Evolutionary conservation across 305 asterid genomes (phyloP), one percentile per base, ranked within the genome.

Genomic region (Fraxinus velutina): DNA sequence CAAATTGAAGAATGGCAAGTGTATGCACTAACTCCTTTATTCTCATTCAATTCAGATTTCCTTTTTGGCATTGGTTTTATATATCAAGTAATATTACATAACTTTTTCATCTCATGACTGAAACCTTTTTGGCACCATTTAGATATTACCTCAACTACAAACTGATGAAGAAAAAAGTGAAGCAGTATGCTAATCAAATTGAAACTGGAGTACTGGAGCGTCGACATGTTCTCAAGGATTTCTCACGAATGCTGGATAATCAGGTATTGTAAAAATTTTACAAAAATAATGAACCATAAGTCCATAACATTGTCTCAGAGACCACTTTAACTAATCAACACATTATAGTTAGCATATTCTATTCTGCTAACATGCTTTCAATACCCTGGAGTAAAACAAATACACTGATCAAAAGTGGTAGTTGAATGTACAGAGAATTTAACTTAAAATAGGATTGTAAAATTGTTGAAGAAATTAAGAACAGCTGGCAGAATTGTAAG

Each of bases 131-230:
- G 75, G 39, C 55, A 37, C 60, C 78, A 80, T 85, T 47, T 83
- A 95, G 99, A 84, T 96, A 96, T 88, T 96, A 96, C 80, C 94
- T 96, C 97, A 96, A 93, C 89, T 96, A 96, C 97, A 96, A 96
- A 83, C 78, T 94, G 82, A 96, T 96, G 98, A 96, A 96, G 95
- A 96, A 90, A 85, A 96, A 73, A 74, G 97, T 96, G 79, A 96
- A 89, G 86, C 97, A 94, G 79, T 96, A 96, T 47, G 72, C 90
- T 34, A 87, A 84, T 82, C 99, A 92, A 88, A 93, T 92, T 85
- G 93, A 92, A 86, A 86, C 87, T 78, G 97, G 95, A 73, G 90
- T 91, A 82, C 76, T 96, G 33, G 94, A 94, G 64, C 97, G 92
- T 37, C 89, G 97, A 42, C 90, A 90, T 86, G 98, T 96, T 82